Evolutionary conservation across 345 rosid species (phyloP), one percentile per base, ranked within the genome.

Genomic region (Hevea brasiliensis): DNA sequence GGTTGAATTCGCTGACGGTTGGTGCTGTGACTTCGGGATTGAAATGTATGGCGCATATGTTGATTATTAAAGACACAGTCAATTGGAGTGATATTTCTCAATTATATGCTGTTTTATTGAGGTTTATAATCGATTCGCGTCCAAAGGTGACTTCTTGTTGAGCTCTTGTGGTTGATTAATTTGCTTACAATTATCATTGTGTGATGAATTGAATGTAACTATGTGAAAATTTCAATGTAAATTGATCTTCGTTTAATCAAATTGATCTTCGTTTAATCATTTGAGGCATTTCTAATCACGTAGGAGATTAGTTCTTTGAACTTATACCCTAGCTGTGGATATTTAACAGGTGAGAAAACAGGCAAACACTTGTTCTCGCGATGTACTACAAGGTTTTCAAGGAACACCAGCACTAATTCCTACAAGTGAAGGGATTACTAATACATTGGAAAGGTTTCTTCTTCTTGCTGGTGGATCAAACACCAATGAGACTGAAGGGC

Each of bases 391-490:
- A 72, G 80, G 82, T 79, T 82, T 89, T 71, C 88, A 79, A 69
- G 87, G 90, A 50, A 86, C 84, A 18, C 72, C 86, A 0, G 74
- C 81, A 13, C 70, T 87, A 41, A 73, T 77, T 17, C 86, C 88
- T n/a, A 89, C 90, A n/a, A 91, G 99, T 73, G 94, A 92, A 84
- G 87, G 82, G 12, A 80, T 92, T 44, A 81, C 86, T 2, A 87
- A 85, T 61, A 44, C 76, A 45, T 89, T 92, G 26, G 90, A 91
- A 77, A 86, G 84, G 82, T 85, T 81, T 84, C 85, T 94, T 63
- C 84, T 90, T 45, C 88, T 90, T 1, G 90, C 93, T 8, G 87
- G 85, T 71, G 88, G 93, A 71, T 89, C 99, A 10, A 84, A 83
- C 14, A 67, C 63, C 40, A 77, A 73, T 68, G 84, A 80, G 24